Evolutionary conservation across 2,329 filamentous ascomycete species (phyloP), one percentile per base, ranked within the genome.

Genomic region (Didymella pinodella): DNA sequence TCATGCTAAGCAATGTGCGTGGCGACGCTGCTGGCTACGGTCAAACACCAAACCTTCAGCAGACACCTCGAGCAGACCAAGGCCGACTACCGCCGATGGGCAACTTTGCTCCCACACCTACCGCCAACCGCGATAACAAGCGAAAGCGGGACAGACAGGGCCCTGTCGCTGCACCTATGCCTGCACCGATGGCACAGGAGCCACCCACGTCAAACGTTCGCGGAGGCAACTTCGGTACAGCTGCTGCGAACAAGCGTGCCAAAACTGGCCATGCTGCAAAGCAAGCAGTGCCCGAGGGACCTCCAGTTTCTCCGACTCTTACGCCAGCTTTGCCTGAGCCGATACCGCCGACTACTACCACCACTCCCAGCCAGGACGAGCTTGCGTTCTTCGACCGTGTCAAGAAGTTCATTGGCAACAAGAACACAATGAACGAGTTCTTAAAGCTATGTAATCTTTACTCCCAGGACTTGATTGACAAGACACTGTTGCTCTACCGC

Each of bases 371-470:
- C 25, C 85, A 88, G 53, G 94, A 98, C 57, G 94, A 98, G 73
- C 84, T 98, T 51, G 88, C 88, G 2, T 98, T 98, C 79, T 99
- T 99, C 69, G 95, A 99, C 62, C 89, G 93, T 7, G 93, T 95
- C 18, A 98, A 97, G 84, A 99, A 99, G 78, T 94, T 90, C 71
- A 92, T 99, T 57, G 89, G 90, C 61, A 98, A 98, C 77, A 91
- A 96, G 75, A 90, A 92, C 55, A 90, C 90, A 2, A 96, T 96
- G 85, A 93, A 91, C 69, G 95, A 99, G 76, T 99, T 99, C 77
- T 80, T 99, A 64, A 99, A 99, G 81, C 86, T 99, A 11, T 95
- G 94, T 82, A 99, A 98, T 68, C 84, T 99, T 29, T 99, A 92
- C 80, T 95, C 91, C 22, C 91, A 96, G 69, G 93, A 96, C 66